phyloP scores from a whole-genome alignment of 768 basidiomycete species.

The Zangia roseola region DNA sequence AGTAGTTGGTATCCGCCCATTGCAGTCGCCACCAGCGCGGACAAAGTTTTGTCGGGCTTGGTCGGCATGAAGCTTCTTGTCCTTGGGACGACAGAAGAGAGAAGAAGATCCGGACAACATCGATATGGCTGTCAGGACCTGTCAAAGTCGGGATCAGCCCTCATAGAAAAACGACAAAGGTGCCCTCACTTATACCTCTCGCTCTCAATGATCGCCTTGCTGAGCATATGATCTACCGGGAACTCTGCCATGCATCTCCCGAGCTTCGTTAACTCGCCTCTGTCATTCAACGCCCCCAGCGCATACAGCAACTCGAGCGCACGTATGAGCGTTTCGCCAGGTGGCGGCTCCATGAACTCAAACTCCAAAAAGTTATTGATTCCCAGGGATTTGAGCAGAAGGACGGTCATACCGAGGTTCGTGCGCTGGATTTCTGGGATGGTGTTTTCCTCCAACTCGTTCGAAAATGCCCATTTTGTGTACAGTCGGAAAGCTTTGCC shows the following conservation, averaged over 20 bases:
- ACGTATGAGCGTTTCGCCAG: conserved; percentile 95
- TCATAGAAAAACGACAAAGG: neutral
- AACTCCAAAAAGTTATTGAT: conserved; percentile 99
- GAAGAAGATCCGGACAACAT: conserved; percentile 97
- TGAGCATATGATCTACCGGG: conserved; percentile 97
- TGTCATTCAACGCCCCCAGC: conserved; percentile 91
- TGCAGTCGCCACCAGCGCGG: conserved; percentile 96
- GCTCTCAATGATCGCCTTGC: conserved; percentile 93
- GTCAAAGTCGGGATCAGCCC: neutral
- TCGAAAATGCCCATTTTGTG: conserved; percentile 96
- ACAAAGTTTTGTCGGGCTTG: conserved; percentile 98
- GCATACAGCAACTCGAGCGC: conserved; percentile 94
- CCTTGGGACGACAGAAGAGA: conserved; percentile 95
- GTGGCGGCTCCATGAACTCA: conserved; percentile 98
- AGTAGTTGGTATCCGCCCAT: conserved; percentile 97
- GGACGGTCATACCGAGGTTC: conserved; percentile 92
- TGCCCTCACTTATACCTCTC: conserved; percentile 83
- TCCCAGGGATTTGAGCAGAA: conserved; percentile 92
- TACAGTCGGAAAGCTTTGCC: conserved; percentile 98
- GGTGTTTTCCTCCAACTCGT: conserved; percentile 96
- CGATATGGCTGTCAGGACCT: conserved; percentile 95
- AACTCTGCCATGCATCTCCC: conserved; percentile 98
- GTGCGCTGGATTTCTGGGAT: conserved; percentile 99
- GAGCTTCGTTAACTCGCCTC: conserved; percentile 95
- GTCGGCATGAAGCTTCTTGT: conserved; percentile 96